Base-by-base conservation (phyloP, 139 green algal genomes). In the Chlamydomonas sp. region DNA sequence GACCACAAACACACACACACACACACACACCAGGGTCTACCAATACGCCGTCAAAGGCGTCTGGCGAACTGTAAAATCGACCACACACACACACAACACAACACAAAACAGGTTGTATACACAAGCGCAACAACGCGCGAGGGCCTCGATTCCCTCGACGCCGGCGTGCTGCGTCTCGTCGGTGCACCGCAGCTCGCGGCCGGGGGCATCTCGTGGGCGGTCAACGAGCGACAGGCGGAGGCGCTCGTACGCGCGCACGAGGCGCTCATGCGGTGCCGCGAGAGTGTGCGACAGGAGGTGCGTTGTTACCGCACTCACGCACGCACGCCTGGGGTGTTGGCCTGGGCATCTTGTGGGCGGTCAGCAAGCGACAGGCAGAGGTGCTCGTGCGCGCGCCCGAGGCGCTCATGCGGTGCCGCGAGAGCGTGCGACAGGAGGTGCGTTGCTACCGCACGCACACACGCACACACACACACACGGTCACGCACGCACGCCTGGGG, bases 221-320 rank as follows among this genome's bases (percentile, higher is more conserved):
- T 96, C 8, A 98, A 97, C 63, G 83, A 95, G 81, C 78, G 92
- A 30, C 92, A 97, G 77, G 85, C 85, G 10, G 91, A 96, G 73
- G 92, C 92, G 36, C 80, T 96, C 58, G 80, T 89, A 1, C 67
- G 85, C 0, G 84, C 86, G 6, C 72, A 82, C 5, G 81, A 86
- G 65, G 79, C 79, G 6, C 71, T 92, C 5, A 68, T 70, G 30
- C 63, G 83, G 2, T 72, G 85, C n/a, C 38, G 74, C 28, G 75
- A 86, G 16, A 93, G 79, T 77, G 80, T 95, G 4, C 31, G 22
- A 26, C 60, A 68, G 60, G 22, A 68, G 43, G 20, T 54, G n/a
- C n/a, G n/a, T n/a, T n/a, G n/a, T n/a, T n/a, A n/a, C n/a, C n/a
- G n/a, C n/a, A n/a, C n/a, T n/a, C n/a, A n/a, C n/a, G n/a, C n/a